Evolutionary conservation across 2,329 filamentous ascomycete genomes (phyloP), one percentile per base, ranked within the genome.

Genomic region (Diaporthe citri): DNA sequence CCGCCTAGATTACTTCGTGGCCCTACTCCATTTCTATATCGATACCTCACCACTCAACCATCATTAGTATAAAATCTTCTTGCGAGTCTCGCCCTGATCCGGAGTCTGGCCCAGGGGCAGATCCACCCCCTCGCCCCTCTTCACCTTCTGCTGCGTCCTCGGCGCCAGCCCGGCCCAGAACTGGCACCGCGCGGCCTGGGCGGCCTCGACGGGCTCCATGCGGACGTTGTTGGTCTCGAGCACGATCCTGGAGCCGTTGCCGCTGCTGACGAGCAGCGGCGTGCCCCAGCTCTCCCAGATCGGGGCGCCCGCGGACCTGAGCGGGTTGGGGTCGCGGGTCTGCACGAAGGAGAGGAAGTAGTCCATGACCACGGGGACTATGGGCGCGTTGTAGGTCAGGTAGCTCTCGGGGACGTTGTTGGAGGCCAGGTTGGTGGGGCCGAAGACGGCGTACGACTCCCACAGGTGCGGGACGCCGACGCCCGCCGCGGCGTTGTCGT

Each of bases 291-390:
- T 64, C 59, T 79, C 80, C 88, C 88, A 89, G 4, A 69, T 78
- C 3, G 87, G 86, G 4, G 85, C 80, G 1, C 78, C 82, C 0
- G 74, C 39, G 28, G 80, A 77, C 69, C 82, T 80, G 57, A 83
- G 75, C 12, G 77, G 55, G 72, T 88, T 88, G 1, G 88, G 88
- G 74, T 89, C 82, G 46, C 88, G 80, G 15, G 79, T 78, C 34
- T 82, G 81, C 28, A 88, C 85, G 77, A 90, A 90, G 25, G 86
- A 87, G 59, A 88, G 82, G 80, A 84, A 88, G 78, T 90, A 90
- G 64, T 82, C 81, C 86, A 88, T 88, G 25, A 88, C 82, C 17
- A 88, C 75, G 8, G 85, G 84, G 3, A 89, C 84, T 3, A 89
- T 81, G 3, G 80, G 80, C 4, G 84, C 83, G 78, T 89, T 88